These are phyloP conservation scores for Lonicera japonica DNA, from an alignment of 129 eudicot species.

Conservation along the genomic window DNA sequence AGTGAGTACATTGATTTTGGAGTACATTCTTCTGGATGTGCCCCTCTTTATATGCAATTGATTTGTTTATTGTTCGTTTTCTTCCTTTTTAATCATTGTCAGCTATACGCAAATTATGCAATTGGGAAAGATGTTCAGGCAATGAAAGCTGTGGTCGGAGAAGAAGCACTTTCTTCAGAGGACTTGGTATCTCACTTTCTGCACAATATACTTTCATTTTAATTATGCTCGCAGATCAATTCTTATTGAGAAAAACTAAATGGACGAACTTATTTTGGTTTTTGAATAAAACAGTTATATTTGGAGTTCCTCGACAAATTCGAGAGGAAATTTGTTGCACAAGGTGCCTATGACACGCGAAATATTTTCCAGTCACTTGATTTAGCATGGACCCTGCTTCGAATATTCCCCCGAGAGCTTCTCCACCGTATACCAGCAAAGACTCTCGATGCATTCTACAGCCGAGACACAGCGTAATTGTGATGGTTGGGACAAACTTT, in stretches of 20 bases:
- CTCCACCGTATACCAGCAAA: slow-evolving; percentile 99
- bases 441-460: slow-evolving; percentile 90
- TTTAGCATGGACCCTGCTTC: slow-evolving; percentile 91
- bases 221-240: background rate
- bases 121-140: slow-evolving; percentile 99
- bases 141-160: slow-evolving; percentile 99
- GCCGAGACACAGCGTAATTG: slow-evolving; percentile 78
- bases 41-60: background rate
- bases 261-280: background rate
- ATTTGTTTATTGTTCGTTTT: background rate
- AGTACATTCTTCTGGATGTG: background rate
- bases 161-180: slow-evolving; percentile 96
- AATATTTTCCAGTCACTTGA: slow-evolving; percentile 96
- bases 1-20: background rate
- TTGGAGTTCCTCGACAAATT: slow-evolving; percentile 96
- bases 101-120: slow-evolving; percentile 95
- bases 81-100: slow-evolving; percentile 6
- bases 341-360: slow-evolving; percentile 98
- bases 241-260: background rate
- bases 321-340: slow-evolving; percentile 97
- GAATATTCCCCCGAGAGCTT: slow-evolving; percentile 98
- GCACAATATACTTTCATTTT: background rate
- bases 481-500: background rate
- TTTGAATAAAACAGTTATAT: slow-evolving; percentile 48
- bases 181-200: slow-evolving; percentile 58